Conservation (phyloP, 805 yeast genomes). For the Cyberlindnera nakhonratchasimensis region DNA sequence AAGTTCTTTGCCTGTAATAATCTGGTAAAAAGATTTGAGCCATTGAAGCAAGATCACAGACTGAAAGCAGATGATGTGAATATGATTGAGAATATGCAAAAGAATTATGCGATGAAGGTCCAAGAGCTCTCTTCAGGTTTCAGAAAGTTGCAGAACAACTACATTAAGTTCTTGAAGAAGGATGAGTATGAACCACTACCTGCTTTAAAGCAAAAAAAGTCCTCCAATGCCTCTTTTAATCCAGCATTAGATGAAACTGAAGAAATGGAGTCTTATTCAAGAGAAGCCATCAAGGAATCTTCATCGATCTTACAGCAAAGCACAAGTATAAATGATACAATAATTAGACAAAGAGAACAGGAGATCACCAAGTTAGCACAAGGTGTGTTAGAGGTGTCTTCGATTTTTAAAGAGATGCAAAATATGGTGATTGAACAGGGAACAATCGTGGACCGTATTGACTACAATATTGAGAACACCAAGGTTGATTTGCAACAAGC, state of each 20-base stretch:
- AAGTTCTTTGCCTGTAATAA: constrained; percentile 76
- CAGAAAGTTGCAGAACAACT: constrained; percentile 84
- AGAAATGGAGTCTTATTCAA: constrained; percentile 48
- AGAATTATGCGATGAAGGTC: constrained; percentile 78
- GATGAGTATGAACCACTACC: constrained; percentile 61
- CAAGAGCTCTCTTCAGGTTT: constrained; percentile 77
- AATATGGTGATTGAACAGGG: constrained; percentile 93
- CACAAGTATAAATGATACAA: constrained; percentile 36
- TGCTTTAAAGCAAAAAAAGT: constrained; percentile 19
- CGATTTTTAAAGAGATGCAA: constrained; percentile 91
- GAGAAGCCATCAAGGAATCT: constrained; percentile 50
- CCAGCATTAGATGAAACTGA: constrained; percentile 34
- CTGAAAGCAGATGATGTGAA: constrained; percentile 45
- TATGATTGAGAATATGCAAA: constrained; percentile 77
- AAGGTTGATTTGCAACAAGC: constrained; percentile 72
- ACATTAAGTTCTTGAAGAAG: constrained; percentile 76
- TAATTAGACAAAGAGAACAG: constrained; percentile 71
- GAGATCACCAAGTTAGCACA: constrained; percentile 90
- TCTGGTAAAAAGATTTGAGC: constrained; percentile 63
- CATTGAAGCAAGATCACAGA: constrained; percentile 32
- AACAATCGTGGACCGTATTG: constrained; percentile 87
- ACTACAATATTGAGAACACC: constrained; percentile 84
- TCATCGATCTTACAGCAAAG: constrained; percentile 35
- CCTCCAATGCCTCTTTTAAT: constrained; percentile 13
- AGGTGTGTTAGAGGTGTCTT: constrained; percentile 90